Base-by-base conservation (phyloP, 306 rosid species). In the Crataegus laevigata region DNA sequence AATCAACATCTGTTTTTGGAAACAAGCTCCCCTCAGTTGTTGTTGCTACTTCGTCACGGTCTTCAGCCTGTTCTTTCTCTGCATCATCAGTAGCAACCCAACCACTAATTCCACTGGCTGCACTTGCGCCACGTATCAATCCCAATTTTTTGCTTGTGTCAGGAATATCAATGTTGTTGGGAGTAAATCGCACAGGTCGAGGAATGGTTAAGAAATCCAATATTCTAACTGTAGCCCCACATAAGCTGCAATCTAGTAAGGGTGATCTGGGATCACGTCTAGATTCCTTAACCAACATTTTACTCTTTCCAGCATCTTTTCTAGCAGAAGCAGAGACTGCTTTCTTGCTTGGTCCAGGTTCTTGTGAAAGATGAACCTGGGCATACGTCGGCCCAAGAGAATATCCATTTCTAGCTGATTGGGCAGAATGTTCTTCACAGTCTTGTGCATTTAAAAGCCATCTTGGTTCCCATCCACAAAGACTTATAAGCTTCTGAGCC, bases 401-500 rank as follows among this genome's bases (percentile, higher is more conserved):
- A 83, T 90, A 82, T 72, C 91, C 99, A 87, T 96, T 92, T 81
- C 99, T 91, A 80, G 97, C 96, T 74, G 99, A 96, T 82, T 96
- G 99, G 51, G 97, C 98, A 57, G 99, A 96, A 81, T 96, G 96
- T 70, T 96, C 99, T 85, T 96, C 99, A 77, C 91, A 96, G 77
- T 96, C 99, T 82, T 90, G 99, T 79, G 88, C 86, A 77, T 96
- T 91, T 72, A 89, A 83, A 79, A 84, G 91, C 99, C 99, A 96
- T 77, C 98, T 81, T 34, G 98, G 96, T 88, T 96, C 99, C 99
- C 99, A 96, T 45, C 99, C 99, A 77, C 99, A 96, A 75, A 96
- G 92, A 79, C 99, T 92, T 87, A 96, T 90, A 70, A 96, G 91
- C 87, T 86, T 92, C 82, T 96, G 99, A 24, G 99, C 92, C 99